These are phyloP conservation scores for Lipomyces spencermartinsiae DNA, from an alignment of 805 yeast genomes.

Conservation along the genomic window DNA sequence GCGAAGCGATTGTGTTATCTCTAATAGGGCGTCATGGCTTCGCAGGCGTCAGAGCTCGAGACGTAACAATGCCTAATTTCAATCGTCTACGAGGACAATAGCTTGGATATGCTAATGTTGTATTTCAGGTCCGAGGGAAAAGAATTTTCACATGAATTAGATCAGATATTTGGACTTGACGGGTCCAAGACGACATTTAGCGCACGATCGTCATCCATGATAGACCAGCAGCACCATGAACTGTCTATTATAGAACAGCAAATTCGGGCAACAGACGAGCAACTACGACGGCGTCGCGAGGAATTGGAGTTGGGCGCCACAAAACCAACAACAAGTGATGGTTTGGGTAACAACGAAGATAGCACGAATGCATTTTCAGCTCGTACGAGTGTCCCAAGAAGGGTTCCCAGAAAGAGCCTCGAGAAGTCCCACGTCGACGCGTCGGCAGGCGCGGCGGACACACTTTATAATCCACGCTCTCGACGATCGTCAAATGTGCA, in stretches of 20 bases:
- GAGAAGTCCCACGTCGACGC: not conserved
- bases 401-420: not conserved
- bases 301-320: not conserved
- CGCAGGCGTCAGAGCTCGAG: not conserved
- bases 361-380: not conserved
- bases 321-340: not conserved
- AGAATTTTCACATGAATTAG: slow-evolving; percentile 23
- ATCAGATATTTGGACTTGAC: slow-evolving; percentile 24
- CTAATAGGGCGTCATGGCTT: not conserved
- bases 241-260: slow-evolving; percentile 11
- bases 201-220: slow-evolving; percentile 15
- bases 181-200: slow-evolving; percentile 9
- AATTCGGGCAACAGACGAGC: slow-evolving; percentile 24
- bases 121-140: slow-evolving; percentile 18
- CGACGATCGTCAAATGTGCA: not conserved
- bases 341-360: not conserved
- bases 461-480: slow-evolving; percentile 1
- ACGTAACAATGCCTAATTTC: not conserved
- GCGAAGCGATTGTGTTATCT: not conserved
- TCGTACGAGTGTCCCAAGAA: not conserved
- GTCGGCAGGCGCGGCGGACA: not conserved
- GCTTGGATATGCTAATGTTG: not conserved
- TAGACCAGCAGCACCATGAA: slow-evolving; percentile 18
- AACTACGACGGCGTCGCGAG: slow-evolving; percentile 11
- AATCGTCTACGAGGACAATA: not conserved